Conservation (phyloP, 306 rosid species). For the Psophocarpus tetragonolobus region DNA sequence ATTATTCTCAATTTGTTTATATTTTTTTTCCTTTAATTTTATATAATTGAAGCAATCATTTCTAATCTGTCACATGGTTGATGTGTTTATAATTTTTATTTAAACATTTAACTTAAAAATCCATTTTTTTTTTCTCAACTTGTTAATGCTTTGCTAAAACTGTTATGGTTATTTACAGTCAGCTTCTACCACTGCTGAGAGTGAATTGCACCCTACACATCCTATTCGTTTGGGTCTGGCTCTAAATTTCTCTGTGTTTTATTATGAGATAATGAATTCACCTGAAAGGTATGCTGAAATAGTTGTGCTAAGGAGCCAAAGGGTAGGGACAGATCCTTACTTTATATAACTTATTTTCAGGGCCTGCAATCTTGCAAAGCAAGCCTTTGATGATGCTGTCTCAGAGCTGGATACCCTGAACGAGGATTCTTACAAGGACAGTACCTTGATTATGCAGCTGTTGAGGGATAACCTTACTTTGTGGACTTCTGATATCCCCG, state of each 20-base stretch:
- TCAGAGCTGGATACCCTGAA: conserved; percentile 64
- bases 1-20: no score
- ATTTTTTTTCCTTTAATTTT: no score
- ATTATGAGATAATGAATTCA: conserved; percentile 81
- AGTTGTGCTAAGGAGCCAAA: not conserved
- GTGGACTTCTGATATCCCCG: conserved; percentile 76
- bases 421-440: conserved; percentile 79
- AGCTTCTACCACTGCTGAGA: conserved; percentile 69
- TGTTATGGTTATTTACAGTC: conserved; percentile 38
- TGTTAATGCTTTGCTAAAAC: no score
- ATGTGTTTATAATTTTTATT: no score
- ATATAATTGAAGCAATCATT: no score
- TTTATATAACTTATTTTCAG: conserved; percentile 39
- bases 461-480: conserved; percentile 75
- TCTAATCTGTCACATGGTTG: no score
- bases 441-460: conserved; percentile 82
- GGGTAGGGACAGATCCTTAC: conserved; percentile 11
- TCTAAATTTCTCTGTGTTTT: conserved; percentile 78
- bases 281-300: conserved; percentile 62
- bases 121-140: no score
- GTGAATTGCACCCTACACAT: conserved; percentile 66
- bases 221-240: conserved; percentile 79
- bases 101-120: no score
- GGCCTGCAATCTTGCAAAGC: conserved; percentile 83
- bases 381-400: conserved; percentile 77